A percentile compares a stretch with the other conserved stretches of the same genome.
phyloP scores from a whole-genome alignment of 345 rosid species.

The Eucalyptus paniculata region DNA sequence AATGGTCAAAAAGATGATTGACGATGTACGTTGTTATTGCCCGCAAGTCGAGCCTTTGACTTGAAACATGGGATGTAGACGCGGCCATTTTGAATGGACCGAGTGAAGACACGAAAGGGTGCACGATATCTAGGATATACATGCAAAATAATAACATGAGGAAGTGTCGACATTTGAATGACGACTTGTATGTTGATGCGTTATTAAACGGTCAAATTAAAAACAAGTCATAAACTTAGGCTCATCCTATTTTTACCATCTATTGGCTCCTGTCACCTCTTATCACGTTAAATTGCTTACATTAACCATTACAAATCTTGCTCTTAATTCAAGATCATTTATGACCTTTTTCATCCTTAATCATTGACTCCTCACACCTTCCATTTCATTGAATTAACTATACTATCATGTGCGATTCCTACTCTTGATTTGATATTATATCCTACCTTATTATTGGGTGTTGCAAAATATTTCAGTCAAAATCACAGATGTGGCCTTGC shows the following conservation, averaged over 20 bases:
- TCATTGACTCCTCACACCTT: too few relatives aligned
- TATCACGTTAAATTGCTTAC: not conserved
- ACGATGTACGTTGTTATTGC: not conserved
- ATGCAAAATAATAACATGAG: not conserved
- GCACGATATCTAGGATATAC: not conserved
- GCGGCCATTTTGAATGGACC: not conserved
- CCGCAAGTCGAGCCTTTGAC: not conserved
- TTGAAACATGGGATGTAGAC: not conserved
- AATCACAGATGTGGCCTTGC: too few relatives aligned
- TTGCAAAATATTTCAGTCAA: too few relatives aligned
- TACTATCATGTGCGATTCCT: too few relatives aligned
- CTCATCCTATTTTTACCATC: not conserved
- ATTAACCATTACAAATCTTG: accelerated
- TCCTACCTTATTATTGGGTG: too few relatives aligned
- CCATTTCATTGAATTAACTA: too few relatives aligned
- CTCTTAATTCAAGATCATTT: not conserved
- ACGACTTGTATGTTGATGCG: not conserved
- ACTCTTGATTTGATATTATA: too few relatives aligned
- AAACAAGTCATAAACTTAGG: not conserved
- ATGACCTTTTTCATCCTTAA: not conserved
- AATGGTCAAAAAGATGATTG: not conserved
- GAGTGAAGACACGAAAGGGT: too few relatives aligned
- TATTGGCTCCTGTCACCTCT: accelerated
- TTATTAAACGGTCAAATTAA: not conserved
- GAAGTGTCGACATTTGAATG: not conserved